A percentile compares a stretch with the other conserved stretches of the same genome.
These are phyloP conservation scores for Chlamydomonas applanata DNA, from an alignment of 139 green algal genomes.

Conservation along the genomic window DNA sequence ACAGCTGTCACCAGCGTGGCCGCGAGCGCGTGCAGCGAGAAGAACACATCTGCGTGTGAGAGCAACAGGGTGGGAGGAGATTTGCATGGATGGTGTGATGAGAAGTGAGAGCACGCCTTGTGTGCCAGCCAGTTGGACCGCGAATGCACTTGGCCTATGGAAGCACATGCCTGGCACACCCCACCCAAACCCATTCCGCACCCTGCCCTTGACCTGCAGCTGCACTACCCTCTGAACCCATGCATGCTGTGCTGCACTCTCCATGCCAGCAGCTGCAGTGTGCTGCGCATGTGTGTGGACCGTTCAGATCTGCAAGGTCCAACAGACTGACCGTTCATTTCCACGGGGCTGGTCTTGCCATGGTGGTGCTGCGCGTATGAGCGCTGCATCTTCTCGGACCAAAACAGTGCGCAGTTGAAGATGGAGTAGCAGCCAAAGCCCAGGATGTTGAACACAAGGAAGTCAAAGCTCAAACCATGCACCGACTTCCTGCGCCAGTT, in stretches of 20 bases:
- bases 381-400: slow-evolving; percentile 28
- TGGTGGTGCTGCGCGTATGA: slow-evolving; percentile 46
- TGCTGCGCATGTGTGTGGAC: neutral
- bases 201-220: too few relatives aligned
- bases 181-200: too few relatives aligned
- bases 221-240: too few relatives aligned
- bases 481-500: neutral
- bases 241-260: too few relatives aligned
- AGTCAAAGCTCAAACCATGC: neutral
- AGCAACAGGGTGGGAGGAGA: neutral
- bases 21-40: slow-evolving; percentile 49
- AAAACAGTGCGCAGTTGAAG: slow-evolving; percentile 64
- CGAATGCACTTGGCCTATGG: too few relatives aligned
- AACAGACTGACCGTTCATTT: slow-evolving; percentile 30
- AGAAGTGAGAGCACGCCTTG: too few relatives aligned
- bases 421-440: slow-evolving; percentile 60
- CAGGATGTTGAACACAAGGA: slow-evolving; percentile 44
- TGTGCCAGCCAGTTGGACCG: too few relatives aligned
- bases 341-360: slow-evolving; percentile 23
- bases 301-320: neutral
- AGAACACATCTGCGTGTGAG: slow-evolving; percentile 66
- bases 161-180: too few relatives aligned
- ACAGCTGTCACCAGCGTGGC: slow-evolving; percentile 30
- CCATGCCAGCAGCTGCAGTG: too few relatives aligned
- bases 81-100: neutral